These are phyloP conservation scores for Ricinus communis DNA, from an alignment of 345 rosid species.

Conservation along the genomic window DNA sequence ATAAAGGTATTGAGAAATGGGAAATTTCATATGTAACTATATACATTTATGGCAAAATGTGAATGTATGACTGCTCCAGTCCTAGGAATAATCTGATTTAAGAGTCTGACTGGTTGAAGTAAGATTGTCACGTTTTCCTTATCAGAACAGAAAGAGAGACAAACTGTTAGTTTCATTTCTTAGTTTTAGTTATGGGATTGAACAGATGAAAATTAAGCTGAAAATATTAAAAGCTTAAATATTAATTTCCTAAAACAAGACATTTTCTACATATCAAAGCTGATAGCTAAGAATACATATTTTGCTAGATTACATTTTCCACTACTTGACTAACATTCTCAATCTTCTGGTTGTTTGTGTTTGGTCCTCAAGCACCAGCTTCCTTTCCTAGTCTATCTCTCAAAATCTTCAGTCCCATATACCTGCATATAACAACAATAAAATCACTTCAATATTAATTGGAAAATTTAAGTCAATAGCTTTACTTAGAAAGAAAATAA, in stretches of 20 bases:
- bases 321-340: background rate
- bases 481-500: background rate
- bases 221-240: too few relatives aligned
- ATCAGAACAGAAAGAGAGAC: too few relatives aligned
- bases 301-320: slow-evolving; percentile 12
- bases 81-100: too few relatives aligned
- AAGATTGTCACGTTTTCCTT: too few relatives aligned
- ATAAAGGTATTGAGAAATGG: too few relatives aligned
- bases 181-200: background rate
- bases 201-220: too few relatives aligned
- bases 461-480: too few relatives aligned
- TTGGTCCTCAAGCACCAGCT: slow-evolving; percentile 45
- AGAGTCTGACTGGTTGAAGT: too few relatives aligned
- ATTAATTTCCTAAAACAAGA: background rate
- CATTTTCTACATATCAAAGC: slow-evolving; percentile 1
- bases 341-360: background rate
- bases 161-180: background rate
- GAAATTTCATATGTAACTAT: too few relatives aligned
- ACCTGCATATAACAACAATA: slow-evolving; percentile 47
- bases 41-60: too few relatives aligned
- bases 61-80: too few relatives aligned
- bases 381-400: slow-evolving; percentile 62
- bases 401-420: slow-evolving; percentile 85
- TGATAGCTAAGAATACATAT: slow-evolving; percentile 6
- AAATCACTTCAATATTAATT: background rate